These are phyloP conservation scores for Physcomitrellopsis africana DNA, from an alignment of 225 moss, liverwort and hornwort species.

Conservation along the genomic window DNA sequence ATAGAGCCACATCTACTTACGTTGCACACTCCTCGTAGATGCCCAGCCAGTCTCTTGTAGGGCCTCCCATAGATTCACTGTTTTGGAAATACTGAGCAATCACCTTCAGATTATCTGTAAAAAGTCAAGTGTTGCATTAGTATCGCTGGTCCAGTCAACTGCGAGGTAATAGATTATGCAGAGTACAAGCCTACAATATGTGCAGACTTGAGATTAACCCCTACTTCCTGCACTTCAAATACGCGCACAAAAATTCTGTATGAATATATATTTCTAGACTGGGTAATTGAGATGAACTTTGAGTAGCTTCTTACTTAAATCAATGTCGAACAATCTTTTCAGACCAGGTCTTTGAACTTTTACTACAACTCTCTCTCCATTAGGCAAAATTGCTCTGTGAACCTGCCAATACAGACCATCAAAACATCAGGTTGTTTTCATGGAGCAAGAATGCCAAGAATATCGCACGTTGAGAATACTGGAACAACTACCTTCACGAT, in stretches of 20 bases:
- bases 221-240: slow-evolving; percentile 5
- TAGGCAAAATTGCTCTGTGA: slow-evolving; percentile 84
- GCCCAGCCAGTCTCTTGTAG: slow-evolving; percentile 90
- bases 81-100: slow-evolving; percentile 96
- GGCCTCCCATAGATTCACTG: slow-evolving; percentile 91
- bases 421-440: not conserved
- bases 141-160: not conserved
- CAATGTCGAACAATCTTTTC: slow-evolving; percentile 93
- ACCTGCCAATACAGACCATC: slow-evolving; percentile 55
- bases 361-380: slow-evolving; percentile 92
- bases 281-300: not conserved
- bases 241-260: not conserved
- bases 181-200: not conserved
- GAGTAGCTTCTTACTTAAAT: slow-evolving; percentile 61
- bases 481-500: not conserved
- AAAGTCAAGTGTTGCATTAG: slow-evolving; percentile 21
- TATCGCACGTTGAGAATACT: not conserved
- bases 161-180: not conserved
- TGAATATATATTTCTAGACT: not conserved
- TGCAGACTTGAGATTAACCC: not conserved
- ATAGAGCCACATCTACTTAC: slow-evolving; percentile 48
- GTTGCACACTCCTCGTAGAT: slow-evolving; percentile 93
- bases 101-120: slow-evolving; percentile 85
- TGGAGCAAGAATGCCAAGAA: not conserved
- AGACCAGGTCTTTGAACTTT: slow-evolving; percentile 97